phyloP scores from a whole-genome alignment of 2,329 filamentous ascomycete genomes.

The Cladosporium cucumerinum region DNA sequence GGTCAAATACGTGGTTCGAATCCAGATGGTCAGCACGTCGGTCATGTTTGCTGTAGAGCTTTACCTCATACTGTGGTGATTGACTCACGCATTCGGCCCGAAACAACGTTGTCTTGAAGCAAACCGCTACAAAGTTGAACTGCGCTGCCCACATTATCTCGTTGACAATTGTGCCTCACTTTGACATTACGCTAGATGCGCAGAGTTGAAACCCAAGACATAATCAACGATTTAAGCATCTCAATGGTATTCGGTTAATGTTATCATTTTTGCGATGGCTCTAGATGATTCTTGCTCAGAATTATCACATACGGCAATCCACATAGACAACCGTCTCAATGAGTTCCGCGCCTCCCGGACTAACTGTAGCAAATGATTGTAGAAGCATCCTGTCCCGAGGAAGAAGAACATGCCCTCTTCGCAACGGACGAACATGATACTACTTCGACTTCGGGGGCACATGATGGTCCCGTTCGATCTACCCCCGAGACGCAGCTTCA shows the following conservation, averaged over 20 bases:
- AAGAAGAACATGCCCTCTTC: background rate
- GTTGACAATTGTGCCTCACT: no score
- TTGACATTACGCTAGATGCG: no score
- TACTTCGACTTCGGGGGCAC: background rate
- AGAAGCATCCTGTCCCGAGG: background rate
- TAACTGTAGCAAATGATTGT: background rate
- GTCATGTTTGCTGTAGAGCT: background rate
- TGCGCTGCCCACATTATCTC: no score
- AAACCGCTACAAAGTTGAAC: no score
- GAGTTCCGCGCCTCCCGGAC: background rate
- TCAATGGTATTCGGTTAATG: background rate
- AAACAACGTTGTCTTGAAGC: no score
- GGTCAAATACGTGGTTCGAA: background rate
- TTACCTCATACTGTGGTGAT: no score
- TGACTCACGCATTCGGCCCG: no score
- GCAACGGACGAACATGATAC: background rate
- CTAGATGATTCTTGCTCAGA: background rate
- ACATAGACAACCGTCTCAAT: background rate
- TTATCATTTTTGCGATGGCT: background rate
- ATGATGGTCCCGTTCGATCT: background rate
- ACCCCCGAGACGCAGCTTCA: background rate
- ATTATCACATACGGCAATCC: fast-evolving
- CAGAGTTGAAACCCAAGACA: background rate
- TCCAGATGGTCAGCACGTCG: background rate
- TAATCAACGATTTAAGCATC: background rate